Evolutionary conservation across 1,284 basidiomycete genomes (phyloP), one percentile per base, ranked within the genome.

Genomic region (Puccinia horiana): DNA sequence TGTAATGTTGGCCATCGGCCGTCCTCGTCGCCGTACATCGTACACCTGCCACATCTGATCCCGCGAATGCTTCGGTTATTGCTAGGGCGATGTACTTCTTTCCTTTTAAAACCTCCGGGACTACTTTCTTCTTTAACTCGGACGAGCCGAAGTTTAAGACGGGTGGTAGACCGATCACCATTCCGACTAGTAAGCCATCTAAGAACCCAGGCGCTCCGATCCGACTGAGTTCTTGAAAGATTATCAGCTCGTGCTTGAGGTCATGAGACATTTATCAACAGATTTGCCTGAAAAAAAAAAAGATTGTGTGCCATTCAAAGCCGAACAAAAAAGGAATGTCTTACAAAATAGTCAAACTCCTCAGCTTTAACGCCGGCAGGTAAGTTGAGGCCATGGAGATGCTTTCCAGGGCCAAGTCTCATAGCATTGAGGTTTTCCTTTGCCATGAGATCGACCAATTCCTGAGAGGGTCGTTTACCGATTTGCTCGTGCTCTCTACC

Each of bases 11-110:
- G 52, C 94, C 94, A 85, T 96, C 94, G 83, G 92, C 91, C 52
- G 90, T 92, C 87, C 94, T 93, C 70, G 89, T 91, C 12, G 96
- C 96, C 4, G 91, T 93, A 12, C 93, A 95, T 86, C 92, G 83
- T 37, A 88, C 83, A 35, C 93, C 92, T 86, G 92, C 90, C 35
- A 98, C 94, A 86, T 96, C 95, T 83, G 93, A 94, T 6, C 95
- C 95, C 3, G 95, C 96, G 84, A 93, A 94, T 0, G 96, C 94
- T 87, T 94, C 93, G n/a, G 91, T 90, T 83, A 98, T 93, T 44
- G 95, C 95, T 76, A 98, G 89, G 84, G 91, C 88, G 85, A 90
- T 90, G 83, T 94, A 95, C 87, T 94, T 96, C 87, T 92, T 92
- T 26, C 92, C 94, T 14, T 90, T 88, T 63, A 98, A 89, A 3